A percentile compares a stretch with the other conserved stretches of the same genome.
Conservation (phyloP, 192 early-diverging fungal genomes). For the Geosiphon pyriformis region DNA sequence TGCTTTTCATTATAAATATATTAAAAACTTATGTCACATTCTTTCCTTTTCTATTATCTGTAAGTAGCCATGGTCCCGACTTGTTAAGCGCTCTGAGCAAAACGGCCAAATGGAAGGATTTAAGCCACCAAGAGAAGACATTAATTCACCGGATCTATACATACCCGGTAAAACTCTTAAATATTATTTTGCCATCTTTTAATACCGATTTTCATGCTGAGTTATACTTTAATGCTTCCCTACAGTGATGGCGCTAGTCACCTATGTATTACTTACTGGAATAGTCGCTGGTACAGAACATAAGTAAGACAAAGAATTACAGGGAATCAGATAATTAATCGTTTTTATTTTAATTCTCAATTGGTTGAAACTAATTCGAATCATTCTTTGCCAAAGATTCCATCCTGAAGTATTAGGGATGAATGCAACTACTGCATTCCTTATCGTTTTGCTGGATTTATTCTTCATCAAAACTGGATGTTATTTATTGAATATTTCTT, state of each 20-base stretch:
- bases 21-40: too few relatives aligned
- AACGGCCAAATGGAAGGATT: slow-evolving; percentile 74
- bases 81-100: slow-evolving; percentile 67
- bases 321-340: too few relatives aligned
- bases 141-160: slow-evolving; percentile 94
- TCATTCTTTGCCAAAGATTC: too few relatives aligned
- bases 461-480: slow-evolving; percentile 76
- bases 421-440: slow-evolving; percentile 78
- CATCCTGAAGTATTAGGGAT: slow-evolving; percentile 80
- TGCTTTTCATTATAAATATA: too few relatives aligned
- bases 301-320: too few relatives aligned
- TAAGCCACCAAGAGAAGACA: slow-evolving; percentile 81
- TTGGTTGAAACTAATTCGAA: too few relatives aligned
- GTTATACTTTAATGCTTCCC: neutral
- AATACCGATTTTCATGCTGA: slow-evolving; percentile 2
- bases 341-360: neutral
- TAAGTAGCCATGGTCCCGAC: slow-evolving; percentile 74
- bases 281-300: slow-evolving; percentile 55
- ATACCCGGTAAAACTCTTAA: slow-evolving; percentile 61
- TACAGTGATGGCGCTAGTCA: slow-evolving; percentile 81
- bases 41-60: too few relatives aligned
- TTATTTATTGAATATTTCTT: slow-evolving; percentile 81
- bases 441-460: slow-evolving; percentile 76
- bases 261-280: slow-evolving; percentile 79
- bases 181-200: neutral